Conservation (phyloP, 1,139 yeast species). For the Pichia sp. region DNA sequence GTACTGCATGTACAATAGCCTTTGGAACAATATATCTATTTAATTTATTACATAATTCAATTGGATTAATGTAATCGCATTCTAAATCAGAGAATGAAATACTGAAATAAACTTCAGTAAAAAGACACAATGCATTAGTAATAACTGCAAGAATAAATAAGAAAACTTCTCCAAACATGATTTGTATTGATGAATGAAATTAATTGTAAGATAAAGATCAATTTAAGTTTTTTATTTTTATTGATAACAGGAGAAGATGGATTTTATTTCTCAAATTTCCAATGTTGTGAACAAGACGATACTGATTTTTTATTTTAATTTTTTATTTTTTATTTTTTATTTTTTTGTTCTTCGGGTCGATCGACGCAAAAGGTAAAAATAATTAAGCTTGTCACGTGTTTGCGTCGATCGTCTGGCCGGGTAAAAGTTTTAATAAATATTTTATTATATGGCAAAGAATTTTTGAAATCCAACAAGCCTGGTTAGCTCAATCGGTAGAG, state of each 20-base stretch:
- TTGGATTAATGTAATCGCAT: slow-evolving; percentile 93
- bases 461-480: slow-evolving; percentile 10
- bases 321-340: no score
- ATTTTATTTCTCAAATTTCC: no score
- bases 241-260: no score
- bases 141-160: slow-evolving; percentile 81
- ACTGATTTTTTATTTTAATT: no score
- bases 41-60: slow-evolving; percentile 89
- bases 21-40: slow-evolving; percentile 90
- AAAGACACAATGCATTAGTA: slow-evolving; percentile 79
- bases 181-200: not conserved
- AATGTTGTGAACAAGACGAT: no score
- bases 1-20: slow-evolving; percentile 73
- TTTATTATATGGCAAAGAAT: not conserved
- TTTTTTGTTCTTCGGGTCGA: no score
- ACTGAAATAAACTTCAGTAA: slow-evolving; percentile 87
- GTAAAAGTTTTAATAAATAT: not conserved
- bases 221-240: no score
- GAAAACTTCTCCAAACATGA: slow-evolving; percentile 35
- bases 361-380: not conserved
- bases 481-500: slow-evolving; percentile 34
- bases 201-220: no score
- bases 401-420: not conserved
- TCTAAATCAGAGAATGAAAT: slow-evolving; percentile 91
- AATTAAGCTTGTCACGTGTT: not conserved